Base-by-base conservation (phyloP, 1,139 yeast species). In the Geotrichum histeridarum region DNA sequence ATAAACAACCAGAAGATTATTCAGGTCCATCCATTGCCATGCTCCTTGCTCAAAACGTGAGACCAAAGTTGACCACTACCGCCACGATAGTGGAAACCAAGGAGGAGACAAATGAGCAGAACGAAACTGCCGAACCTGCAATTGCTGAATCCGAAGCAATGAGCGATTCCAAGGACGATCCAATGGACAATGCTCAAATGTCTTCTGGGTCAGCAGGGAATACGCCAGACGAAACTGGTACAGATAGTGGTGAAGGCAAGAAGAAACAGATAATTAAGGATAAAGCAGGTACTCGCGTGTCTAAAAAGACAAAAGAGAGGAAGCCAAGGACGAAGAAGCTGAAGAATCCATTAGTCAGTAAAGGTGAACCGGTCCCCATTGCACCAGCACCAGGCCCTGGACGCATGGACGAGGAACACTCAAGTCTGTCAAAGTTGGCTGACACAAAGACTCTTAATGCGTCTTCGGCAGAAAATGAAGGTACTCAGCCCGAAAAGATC, bases 21-120 rank as follows among this genome's bases (percentile, higher is more conserved):
- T 52, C 44, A 14, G 55, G 55, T 2, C 55, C 55, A 14, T 53
- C 55, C 5, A 53, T 53, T 33, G 53, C 55, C 7, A 50, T 48
- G 38, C 46, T 53, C 3, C 42, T 53, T 4, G 51, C 52, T 2
- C 52, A 43, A 15, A 53, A 53, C 30, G 51, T 42, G 8, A 27
- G 55, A 42, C 33, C 33, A 8, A 52, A 51, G 18, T 38, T 46
- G 11, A 14, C 45, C 4, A 36, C 15, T 12, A 18, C 44, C 4
- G 11, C 44, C 5, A 37, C 46, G n/a, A 38, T 22, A 12, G 15
- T 7, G 5, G 30, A 31, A 43, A 50, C 37, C n/a, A 18, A 41
- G 27, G 44, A 18, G 12, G 43, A 12, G 5, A 50, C 2, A 14
- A 17, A 32, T 5, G 43, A 31, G 3, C 12, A 3, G 8, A 49